These are phyloP conservation scores for Dorcoceras hygrometricum DNA, from an alignment of 257 asterid species.

Conservation along the genomic window DNA sequence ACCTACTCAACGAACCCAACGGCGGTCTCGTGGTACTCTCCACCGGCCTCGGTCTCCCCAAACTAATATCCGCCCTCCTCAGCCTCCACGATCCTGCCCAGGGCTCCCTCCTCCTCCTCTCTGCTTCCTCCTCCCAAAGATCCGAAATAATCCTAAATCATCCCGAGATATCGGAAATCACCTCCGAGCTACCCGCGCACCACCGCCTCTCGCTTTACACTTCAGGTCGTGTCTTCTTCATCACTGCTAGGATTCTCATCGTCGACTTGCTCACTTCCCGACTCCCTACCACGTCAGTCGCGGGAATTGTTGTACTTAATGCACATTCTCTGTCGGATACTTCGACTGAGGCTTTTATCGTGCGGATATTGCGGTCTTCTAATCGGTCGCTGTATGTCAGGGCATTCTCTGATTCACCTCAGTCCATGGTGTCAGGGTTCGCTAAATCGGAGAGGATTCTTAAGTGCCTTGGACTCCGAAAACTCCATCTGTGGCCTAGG, in stretches of 20 bases:
- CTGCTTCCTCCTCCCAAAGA: conserved; percentile 67
- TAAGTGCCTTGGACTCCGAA: conserved; percentile 76
- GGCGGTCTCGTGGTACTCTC: conserved; percentile 89
- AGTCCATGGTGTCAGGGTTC: conserved; percentile 83
- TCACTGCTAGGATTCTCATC: conserved; percentile 83
- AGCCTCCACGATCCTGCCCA: conserved; percentile 78
- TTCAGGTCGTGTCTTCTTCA: conserved; percentile 67
- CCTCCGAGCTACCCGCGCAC: conserved; percentile 68
- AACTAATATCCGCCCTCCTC: conserved; percentile 64
- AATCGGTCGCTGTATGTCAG: conserved; percentile 64
- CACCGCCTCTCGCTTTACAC: conserved; percentile 69
- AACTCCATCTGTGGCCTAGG: conserved; percentile 97
- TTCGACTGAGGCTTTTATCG: conserved; percentile 91
- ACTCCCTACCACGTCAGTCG: conserved; percentile 56
- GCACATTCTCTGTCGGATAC: conserved; percentile 85
- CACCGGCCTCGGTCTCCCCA: conserved; percentile 80
- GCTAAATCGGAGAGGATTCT: conserved; percentile 86
- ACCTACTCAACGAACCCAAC: conserved; percentile 67
- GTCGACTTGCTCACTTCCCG: conserved; percentile 86
- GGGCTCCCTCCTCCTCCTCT: conserved; percentile 78
- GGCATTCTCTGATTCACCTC: conserved; percentile 89
- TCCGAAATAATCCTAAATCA: conserved; percentile 11
- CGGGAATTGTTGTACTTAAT: conserved; percentile 75
- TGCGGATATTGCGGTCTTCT: conserved; percentile 63
- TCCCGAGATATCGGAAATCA: conserved; percentile 55